phyloP scores from a whole-genome alignment of 23 red algal genomes.

The Gracilariopsis chorda region DNA sequence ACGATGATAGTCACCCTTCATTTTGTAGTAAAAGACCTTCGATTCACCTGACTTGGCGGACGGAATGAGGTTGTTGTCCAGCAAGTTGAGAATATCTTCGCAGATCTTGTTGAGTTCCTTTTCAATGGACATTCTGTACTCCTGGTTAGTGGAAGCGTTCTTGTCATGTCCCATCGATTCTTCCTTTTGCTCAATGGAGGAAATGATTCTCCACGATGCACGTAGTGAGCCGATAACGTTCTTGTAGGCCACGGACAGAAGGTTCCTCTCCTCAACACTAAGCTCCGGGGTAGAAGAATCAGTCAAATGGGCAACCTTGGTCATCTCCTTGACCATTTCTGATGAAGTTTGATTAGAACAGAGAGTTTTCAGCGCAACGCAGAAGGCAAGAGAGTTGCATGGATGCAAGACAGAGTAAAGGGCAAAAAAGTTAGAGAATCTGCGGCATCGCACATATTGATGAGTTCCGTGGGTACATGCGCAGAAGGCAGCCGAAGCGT shows the following conservation, averaged over 20 bases:
- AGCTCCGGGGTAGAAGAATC: conserved; percentile 78
- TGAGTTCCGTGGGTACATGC: too few species aligned
- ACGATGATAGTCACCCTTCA: conserved; percentile 98
- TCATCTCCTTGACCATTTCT: conserved; percentile 99
- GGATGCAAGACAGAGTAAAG: too few species aligned
- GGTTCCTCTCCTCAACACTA: conserved; percentile 95
- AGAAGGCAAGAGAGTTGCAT: too few species aligned
- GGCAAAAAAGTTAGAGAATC: too few species aligned
- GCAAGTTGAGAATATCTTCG: conserved; percentile 87
- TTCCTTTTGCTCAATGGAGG: conserved; percentile 99
- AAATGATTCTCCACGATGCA: conserved; percentile 98
- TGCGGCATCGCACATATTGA: too few species aligned
- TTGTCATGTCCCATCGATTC: conserved; percentile 90
- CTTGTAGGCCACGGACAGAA: conserved; percentile 99
- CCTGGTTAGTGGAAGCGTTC: conserved; percentile 87
- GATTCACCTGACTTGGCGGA: conserved; percentile 89
- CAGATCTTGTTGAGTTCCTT: conserved; percentile 91
- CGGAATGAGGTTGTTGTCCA: conserved; percentile 97
- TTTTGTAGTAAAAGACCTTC: conserved; percentile 95
- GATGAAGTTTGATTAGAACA: too few species aligned
- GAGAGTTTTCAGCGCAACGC: too few species aligned
- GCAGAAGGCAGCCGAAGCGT: too few species aligned
- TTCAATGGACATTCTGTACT: conserved; percentile 95
- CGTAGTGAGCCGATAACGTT: conserved; percentile 97
- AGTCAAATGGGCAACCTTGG: conserved; percentile 79